Evolutionary conservation across 2,329 filamentous ascomycete species (phyloP).

Genomic region (Colletotrichum kahawae): DNA sequence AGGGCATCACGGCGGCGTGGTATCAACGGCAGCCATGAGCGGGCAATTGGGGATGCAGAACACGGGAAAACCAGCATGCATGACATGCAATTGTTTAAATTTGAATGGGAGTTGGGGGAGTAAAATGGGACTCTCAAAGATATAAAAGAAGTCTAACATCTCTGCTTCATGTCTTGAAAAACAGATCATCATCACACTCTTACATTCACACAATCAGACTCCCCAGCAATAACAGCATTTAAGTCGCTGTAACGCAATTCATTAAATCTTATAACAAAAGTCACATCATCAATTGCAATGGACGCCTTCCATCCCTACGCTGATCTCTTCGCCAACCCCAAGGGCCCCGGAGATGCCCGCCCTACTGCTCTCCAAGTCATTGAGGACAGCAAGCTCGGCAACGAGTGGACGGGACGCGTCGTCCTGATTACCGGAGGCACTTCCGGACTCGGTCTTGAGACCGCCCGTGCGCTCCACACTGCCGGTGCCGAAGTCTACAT

Average conservation of each 20-base stretch:
- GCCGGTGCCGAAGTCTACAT: conserved; percentile 50
- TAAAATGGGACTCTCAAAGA: background rate
- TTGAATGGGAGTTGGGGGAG: background rate
- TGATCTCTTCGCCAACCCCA: conserved; percentile 7
- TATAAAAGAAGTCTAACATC: background rate
- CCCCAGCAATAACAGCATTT: background rate
- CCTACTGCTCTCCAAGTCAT: conserved; percentile 42
- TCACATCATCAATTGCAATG: background rate
- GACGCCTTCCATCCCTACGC: conserved; percentile 6
- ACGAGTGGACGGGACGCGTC: conserved; percentile 37
- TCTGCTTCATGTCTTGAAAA: background rate
- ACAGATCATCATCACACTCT: background rate
- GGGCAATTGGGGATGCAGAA: background rate
- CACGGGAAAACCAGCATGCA: background rate
- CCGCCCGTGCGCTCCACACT: conserved; percentile 42
- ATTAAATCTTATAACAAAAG: background rate
- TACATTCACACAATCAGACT: background rate
- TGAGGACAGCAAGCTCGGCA: conserved; percentile 31
- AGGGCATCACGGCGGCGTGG: background rate
- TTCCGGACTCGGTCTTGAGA: conserved; percentile 47
- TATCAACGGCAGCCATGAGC: background rate
- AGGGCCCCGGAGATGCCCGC: conserved; percentile 38
- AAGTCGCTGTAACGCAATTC: background rate
- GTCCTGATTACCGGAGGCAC: conserved; percentile 46
- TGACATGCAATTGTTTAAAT: background rate